Conservation (phyloP, 2,329 filamentous ascomycete species). For the Diaporthe capsici region DNA sequence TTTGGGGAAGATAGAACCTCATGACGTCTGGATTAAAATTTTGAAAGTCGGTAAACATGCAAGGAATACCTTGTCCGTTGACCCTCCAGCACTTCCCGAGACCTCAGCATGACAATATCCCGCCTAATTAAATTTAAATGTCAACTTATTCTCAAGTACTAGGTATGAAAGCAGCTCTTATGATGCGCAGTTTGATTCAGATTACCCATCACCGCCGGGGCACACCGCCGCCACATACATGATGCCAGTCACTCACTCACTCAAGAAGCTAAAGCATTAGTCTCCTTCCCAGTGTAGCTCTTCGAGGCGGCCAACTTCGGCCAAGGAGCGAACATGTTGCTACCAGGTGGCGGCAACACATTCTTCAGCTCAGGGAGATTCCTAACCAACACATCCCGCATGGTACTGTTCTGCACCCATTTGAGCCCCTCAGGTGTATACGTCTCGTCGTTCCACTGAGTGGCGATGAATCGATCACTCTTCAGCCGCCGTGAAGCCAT, state of each 20-base stretch:
- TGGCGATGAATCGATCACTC: slow-evolving; percentile 61
- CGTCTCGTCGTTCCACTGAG: slow-evolving; percentile 55
- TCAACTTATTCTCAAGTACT: too few relatives aligned
- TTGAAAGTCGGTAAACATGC: too few relatives aligned
- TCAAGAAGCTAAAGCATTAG: not conserved
- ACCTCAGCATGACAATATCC: too few relatives aligned
- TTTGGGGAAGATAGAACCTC: too few relatives aligned
- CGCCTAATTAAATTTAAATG: too few relatives aligned
- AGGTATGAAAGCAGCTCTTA: too few relatives aligned
- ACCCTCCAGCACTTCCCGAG: too few relatives aligned
- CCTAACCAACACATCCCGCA: slow-evolving; percentile 56
- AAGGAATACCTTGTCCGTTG: too few relatives aligned
- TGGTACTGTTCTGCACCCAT: slow-evolving; percentile 59
- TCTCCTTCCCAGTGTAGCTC: slow-evolving; percentile 23
- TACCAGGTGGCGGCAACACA: not conserved
- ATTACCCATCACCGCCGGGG: not conserved
- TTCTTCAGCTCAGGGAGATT: not conserved
- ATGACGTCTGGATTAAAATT: too few relatives aligned
- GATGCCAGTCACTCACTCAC: not conserved
- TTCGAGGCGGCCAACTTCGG: slow-evolving; percentile 5
- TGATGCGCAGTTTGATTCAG: too few relatives aligned
- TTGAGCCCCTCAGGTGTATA: slow-evolving; percentile 58
- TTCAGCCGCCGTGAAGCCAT: slow-evolving; percentile 60
- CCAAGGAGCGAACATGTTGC: slow-evolving; percentile 23
- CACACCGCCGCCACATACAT: too few relatives aligned